phyloP scores from a whole-genome alignment of 257 asterid genomes.

The Solanum ossicruentum region DNA sequence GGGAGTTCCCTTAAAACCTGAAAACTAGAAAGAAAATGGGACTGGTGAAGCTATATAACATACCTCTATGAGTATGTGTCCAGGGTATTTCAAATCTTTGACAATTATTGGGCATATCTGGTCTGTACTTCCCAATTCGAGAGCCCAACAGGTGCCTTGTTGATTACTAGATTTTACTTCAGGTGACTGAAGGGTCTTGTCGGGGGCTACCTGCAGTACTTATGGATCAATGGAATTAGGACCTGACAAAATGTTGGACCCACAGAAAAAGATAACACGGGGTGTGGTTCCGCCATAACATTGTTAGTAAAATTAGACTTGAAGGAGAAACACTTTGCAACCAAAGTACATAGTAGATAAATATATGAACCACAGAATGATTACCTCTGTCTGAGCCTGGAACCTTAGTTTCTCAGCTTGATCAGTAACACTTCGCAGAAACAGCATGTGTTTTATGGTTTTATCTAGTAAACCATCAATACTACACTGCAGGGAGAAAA shows the following conservation, averaged over 20 bases:
- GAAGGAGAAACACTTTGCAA: neutral
- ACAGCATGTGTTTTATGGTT: conserved; percentile 85
- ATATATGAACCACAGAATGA: neutral
- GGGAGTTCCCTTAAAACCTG: neutral
- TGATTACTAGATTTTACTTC: conserved; percentile 19
- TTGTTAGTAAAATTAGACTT: neutral
- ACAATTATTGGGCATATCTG: conserved; percentile 66
- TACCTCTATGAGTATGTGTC: conserved; percentile 90
- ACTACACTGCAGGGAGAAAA: conserved; percentile 62
- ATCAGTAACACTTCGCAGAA: conserved; percentile 46
- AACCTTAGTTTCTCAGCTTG: conserved; percentile 61
- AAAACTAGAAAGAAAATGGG: neutral
- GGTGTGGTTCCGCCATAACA: neutral
- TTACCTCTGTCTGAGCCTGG: conserved; percentile 42
- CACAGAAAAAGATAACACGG: neutral
- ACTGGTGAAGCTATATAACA: neutral
- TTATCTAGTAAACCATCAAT: conserved; percentile 86
- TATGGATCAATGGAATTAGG: neutral
- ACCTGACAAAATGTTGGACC: neutral
- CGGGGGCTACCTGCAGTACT: conserved; percentile 24
- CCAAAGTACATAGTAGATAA: neutral
- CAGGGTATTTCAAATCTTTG: conserved; percentile 74
- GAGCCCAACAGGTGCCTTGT: conserved; percentile 87
- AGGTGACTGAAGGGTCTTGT: conserved; percentile 14
- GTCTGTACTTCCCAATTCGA: conserved; percentile 51